phyloP scores from a whole-genome alignment of 108 stramenopile genomes.

The Nitzschia sp. region DNA sequence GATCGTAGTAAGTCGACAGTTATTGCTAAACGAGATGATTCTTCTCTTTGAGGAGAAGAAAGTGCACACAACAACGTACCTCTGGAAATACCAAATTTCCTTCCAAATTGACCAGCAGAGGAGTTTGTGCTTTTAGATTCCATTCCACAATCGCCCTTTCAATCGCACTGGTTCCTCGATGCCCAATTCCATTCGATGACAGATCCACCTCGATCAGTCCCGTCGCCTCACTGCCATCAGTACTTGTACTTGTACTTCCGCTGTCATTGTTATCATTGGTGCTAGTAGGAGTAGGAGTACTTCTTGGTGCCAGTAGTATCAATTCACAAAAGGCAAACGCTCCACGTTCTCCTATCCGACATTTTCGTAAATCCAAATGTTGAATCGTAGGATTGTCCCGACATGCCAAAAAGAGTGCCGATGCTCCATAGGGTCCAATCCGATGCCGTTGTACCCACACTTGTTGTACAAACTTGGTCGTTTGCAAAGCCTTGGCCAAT shows the following conservation, averaged over 20 bases:
- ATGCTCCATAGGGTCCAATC: slow-evolving; percentile 80
- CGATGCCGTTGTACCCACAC: slow-evolving; percentile 63
- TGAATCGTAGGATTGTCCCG: slow-evolving; percentile 47
- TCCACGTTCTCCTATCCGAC: slow-evolving; percentile 74
- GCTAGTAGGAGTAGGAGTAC: slow-evolving; percentile 4
- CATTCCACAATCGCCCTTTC: slow-evolving; percentile 45
- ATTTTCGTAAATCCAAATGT: slow-evolving; percentile 56
- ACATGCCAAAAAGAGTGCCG: slow-evolving; percentile 67
- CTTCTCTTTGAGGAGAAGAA: not conserved
- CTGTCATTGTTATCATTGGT: not conserved
- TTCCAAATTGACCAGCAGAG: slow-evolving; percentile 58
- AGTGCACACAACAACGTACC: slow-evolving; percentile 34
- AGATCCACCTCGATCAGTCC: slow-evolving; percentile 64
- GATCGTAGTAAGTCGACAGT: no score
- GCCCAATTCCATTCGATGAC: slow-evolving; percentile 67
- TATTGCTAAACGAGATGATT: not conserved
- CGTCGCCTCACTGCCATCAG: slow-evolving; percentile 5
- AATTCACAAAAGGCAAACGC: slow-evolving; percentile 68
- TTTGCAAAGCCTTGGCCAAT: slow-evolving; percentile 60
- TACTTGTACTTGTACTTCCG: not conserved
- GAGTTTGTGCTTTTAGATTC: slow-evolving; percentile 8
- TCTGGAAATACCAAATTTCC: slow-evolving; percentile 83
- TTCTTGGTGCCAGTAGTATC: slow-evolving; percentile 2
- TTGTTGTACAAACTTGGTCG: slow-evolving; percentile 53
- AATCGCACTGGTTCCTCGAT: slow-evolving; percentile 60